A percentile compares a stretch with the other conserved stretches of the same genome.
Conservation (phyloP, 2,329 filamentous ascomycete species). For the Penicillium sp. region DNA sequence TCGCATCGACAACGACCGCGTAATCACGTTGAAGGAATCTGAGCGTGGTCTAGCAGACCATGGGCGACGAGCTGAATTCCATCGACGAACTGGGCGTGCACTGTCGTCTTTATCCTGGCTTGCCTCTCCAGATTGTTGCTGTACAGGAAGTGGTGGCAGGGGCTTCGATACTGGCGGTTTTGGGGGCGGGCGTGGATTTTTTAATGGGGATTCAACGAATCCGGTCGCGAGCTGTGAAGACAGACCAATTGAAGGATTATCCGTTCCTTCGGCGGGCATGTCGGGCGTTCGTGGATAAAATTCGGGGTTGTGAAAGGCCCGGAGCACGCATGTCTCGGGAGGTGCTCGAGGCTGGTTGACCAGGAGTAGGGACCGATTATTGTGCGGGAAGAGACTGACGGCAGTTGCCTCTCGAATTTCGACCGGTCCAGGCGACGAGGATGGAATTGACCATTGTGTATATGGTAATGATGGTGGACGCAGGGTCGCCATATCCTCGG, state of each 20-base stretch:
- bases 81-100: constrained; percentile 33
- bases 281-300: constrained; percentile 34
- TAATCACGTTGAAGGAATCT: constrained; percentile 43
- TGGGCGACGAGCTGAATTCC: constrained; percentile 43
- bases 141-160: constrained; percentile 58
- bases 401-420: constrained; percentile 67
- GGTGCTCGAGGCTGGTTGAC: constrained; percentile 56
- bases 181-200: constrained; percentile 62
- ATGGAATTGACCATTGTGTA: constrained; percentile 53
- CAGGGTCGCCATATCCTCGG: constrained; percentile 44
- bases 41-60: constrained; percentile 43
- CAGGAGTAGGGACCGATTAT: constrained; percentile 66
- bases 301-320: constrained; percentile 27
- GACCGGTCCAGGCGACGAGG: constrained; percentile 54
- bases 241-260: neutral
- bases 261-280: constrained; percentile 12
- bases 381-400: constrained; percentile 65
- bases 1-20: constrained; percentile 44
- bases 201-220: constrained; percentile 60
- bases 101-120: constrained; percentile 25
- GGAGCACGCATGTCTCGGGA: constrained; percentile 35
- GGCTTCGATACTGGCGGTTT: constrained; percentile 60
- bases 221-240: constrained; percentile 4
- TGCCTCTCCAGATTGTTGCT: constrained; percentile 28
- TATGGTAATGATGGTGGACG: constrained; percentile 55